Base-by-base conservation (phyloP, 2,329 filamentous ascomycete genomes). In the Akanthomyces lecanii region DNA sequence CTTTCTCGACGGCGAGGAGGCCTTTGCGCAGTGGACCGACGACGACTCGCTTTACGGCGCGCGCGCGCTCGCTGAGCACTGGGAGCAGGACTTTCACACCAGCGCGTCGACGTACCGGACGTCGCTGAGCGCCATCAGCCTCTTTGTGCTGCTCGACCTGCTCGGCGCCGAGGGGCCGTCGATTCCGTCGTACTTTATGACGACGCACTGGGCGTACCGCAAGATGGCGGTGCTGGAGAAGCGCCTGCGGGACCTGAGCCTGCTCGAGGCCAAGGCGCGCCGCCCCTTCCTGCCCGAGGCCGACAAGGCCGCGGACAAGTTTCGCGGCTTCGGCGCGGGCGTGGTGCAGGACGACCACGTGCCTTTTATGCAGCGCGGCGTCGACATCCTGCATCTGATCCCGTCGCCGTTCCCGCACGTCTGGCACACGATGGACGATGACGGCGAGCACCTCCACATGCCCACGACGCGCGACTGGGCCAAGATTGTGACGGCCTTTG, bases 1-100 rank as follows among this genome's bases (percentile, higher is more conserved):
- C 33, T 83, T 99, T 62, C 77, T 99, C 8, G 95, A 99, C 71
- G 95, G 95, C 5, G 95, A 99, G 77, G 95, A 99, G 75, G 93
- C 95, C 0, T 99, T 96, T 75, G 78, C 85, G 25, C 75, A 75
- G 0, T 99, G 95, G 95, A 89, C 87, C 0, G 84, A 85, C 42
- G 84, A 81, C 0, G 95, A 99, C 74, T 96, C 91, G 5, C 77
- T 97, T 5, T 99, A 99, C 70, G 95, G 95, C 3, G 85, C 94
- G 21, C 86, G 92, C 73, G 85, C 92, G 2, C 82, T 99, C 23
- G 94, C 95, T 11, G 85, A 89, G 67, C 78, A 86, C 52, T 98
- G 95, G 95, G 92, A 96, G 63, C 71, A 78, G 0, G 82, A 86
- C 8, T 75, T 82, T 42, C 85, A 97, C 71, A 84, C 89, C 6